phyloP scores from a whole-genome alignment of 208 protist species.

The Leptomonas pyrrhocoris region DNA sequence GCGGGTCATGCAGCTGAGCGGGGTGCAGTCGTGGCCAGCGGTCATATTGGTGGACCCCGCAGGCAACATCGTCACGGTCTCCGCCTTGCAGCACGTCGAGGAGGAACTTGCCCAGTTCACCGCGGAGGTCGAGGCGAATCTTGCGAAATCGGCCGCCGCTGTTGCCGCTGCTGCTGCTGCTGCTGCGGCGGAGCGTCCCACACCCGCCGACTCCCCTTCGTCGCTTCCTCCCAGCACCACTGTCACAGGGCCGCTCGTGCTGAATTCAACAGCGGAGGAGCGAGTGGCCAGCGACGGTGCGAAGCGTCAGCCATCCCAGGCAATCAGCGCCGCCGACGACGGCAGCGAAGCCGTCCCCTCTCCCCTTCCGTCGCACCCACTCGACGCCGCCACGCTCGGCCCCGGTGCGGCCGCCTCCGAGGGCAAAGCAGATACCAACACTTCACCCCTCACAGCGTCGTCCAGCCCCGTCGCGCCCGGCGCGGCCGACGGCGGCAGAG shows the following conservation, averaged over 20 bases:
- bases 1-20: conserved; percentile 49
- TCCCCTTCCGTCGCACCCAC: neutral
- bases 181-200: neutral
- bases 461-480: conserved; percentile 4
- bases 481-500: neutral
- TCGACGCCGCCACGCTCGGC: neutral
- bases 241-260: neutral
- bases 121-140: conserved; percentile 15
- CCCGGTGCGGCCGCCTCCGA: neutral
- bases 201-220: conserved; percentile 14
- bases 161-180: conserved; percentile 7
- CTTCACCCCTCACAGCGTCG: neutral
- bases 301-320: neutral
- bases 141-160: conserved; percentile 8
- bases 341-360: neutral
- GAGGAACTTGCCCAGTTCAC: conserved; percentile 43
- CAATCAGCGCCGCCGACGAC: neutral
- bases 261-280: neutral
- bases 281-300: neutral
- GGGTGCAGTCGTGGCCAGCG: conserved; percentile 56
- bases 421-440: neutral
- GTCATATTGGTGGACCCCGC: conserved; percentile 65
- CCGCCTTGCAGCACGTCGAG: conserved; percentile 60
- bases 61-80: conserved; percentile 52
- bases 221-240: neutral